A percentile compares a stretch with the other conserved stretches of the same genome.
Conservation (phyloP, 129 eudicot genomes). For the Flaveria ramosissima region DNA sequence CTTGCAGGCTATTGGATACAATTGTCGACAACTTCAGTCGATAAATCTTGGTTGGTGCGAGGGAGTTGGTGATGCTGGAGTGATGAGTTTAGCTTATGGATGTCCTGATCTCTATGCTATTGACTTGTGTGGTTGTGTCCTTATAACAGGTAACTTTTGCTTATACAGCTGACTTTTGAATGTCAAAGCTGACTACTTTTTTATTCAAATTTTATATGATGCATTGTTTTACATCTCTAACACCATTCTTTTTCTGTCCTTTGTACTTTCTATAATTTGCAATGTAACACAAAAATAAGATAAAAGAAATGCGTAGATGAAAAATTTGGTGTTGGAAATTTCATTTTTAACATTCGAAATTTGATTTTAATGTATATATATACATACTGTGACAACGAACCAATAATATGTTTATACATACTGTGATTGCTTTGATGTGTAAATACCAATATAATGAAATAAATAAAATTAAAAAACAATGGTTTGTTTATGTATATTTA, state of each 20-base stretch:
- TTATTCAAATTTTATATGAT: neutral
- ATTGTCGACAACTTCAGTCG: slow-evolving; percentile 70
- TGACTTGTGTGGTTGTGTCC: slow-evolving; percentile 83
- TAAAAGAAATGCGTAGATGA: neutral
- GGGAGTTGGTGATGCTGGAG: slow-evolving; percentile 78
- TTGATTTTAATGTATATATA: too few relatives aligned
- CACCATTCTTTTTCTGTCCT: neutral
- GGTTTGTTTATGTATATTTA: too few relatives aligned
- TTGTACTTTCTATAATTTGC: neutral
- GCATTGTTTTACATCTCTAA: neutral
- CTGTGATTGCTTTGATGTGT: too few relatives aligned
- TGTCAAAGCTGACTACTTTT: neutral
- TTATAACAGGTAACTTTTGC: slow-evolving; percentile 69
- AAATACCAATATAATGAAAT: too few relatives aligned
- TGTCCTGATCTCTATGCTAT: slow-evolving; percentile 82
- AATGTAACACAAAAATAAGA: neutral
- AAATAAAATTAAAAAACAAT: too few relatives aligned
- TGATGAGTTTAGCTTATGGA: slow-evolving; percentile 89
- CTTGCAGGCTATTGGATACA: slow-evolving; percentile 74
- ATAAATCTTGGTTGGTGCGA: slow-evolving; percentile 95
- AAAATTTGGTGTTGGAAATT: neutral
- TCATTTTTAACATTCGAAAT: neutral
- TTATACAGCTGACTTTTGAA: slow-evolving; percentile 9
- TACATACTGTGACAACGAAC: too few relatives aligned
- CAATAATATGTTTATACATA: too few relatives aligned